These are phyloP conservation scores for Ascochyta viciae-villosae DNA, from an alignment of 2,329 filamentous ascomycete genomes.

Conservation along the genomic window DNA sequence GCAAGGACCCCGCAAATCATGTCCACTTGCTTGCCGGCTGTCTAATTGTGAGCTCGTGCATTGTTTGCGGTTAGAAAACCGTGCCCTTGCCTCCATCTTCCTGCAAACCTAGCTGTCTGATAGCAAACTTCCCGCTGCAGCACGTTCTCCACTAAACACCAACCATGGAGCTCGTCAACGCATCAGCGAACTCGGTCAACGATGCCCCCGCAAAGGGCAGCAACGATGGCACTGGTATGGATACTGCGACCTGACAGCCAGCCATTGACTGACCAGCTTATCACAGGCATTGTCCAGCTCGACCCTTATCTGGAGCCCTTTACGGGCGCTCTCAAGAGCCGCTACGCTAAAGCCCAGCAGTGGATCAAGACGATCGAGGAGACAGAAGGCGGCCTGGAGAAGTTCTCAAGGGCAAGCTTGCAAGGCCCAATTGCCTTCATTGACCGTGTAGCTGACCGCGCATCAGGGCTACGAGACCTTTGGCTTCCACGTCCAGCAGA, in stretches of 20 bases:
- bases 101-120: constrained; percentile 22
- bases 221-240: constrained; percentile 74
- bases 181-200: constrained; percentile 54
- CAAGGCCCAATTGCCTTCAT: neutral
- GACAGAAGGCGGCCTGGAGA: constrained; percentile 85
- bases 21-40: constrained; percentile 24
- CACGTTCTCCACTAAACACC: constrained; percentile 19
- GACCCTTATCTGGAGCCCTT: constrained; percentile 93
- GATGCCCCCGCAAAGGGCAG: constrained; percentile 61
- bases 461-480: constrained; percentile 81
- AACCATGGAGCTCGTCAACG: constrained; percentile 52
- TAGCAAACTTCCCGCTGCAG: constrained; percentile 25
- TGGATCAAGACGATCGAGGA: constrained; percentile 88
- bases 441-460: constrained; percentile 25
- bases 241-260: neutral
- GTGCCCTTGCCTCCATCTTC: constrained; percentile 11
- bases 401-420: constrained; percentile 77
- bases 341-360: constrained; percentile 79
- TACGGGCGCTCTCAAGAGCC: constrained; percentile 74
- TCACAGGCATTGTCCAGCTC: constrained; percentile 79
- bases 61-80: constrained; percentile 18
- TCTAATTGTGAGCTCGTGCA: constrained; percentile 18
- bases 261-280: constrained; percentile 33
- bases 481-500: constrained; percentile 80
- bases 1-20: constrained; percentile 40